phyloP scores from a whole-genome alignment of 2,329 filamentous ascomycete genomes.

The Penicillium griseofulvum region DNA sequence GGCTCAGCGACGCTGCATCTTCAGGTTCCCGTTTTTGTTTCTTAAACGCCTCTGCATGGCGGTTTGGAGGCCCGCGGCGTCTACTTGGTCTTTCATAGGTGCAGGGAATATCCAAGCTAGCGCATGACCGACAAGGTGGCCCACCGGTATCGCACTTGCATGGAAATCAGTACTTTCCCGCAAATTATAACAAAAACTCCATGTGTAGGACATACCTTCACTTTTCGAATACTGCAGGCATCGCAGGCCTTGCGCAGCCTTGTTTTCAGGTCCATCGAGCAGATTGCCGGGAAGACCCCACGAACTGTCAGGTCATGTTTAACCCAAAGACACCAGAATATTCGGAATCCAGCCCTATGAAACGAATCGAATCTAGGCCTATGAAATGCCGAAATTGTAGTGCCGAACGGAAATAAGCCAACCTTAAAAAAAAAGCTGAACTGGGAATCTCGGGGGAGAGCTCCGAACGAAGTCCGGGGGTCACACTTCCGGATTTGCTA shows the following conservation, averaged over 20 bases:
- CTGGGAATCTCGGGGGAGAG: neutral
- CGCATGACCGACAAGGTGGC: slow-evolving; percentile 65
- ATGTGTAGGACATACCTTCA: too few species aligned
- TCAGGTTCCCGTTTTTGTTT: slow-evolving; percentile 52
- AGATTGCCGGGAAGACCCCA: slow-evolving; percentile 21
- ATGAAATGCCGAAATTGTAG: neutral
- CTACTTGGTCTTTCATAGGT: slow-evolving; percentile 64
- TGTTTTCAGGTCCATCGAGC: slow-evolving; percentile 38
- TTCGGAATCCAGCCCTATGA: slow-evolving; percentile 4
- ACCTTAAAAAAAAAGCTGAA: neutral
- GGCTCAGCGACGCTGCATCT: slow-evolving; percentile 36
- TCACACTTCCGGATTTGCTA: slow-evolving; percentile 3
- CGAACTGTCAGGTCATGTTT: slow-evolving; percentile 17
- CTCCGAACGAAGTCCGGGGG: neutral
- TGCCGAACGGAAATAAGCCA: neutral
- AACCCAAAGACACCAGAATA: slow-evolving; percentile 9
- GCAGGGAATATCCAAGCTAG: slow-evolving; percentile 64
- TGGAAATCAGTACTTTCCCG: slow-evolving; percentile 8
- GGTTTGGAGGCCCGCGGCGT: slow-evolving; percentile 63
- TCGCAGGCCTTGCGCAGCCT: slow-evolving; percentile 53
- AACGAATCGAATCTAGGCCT: too few species aligned
- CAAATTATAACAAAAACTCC: neutral
- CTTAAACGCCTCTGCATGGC: slow-evolving; percentile 66
- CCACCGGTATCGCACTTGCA: slow-evolving; percentile 62
- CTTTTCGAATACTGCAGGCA: slow-evolving; percentile 53